Evolutionary conservation across 148 eudicot genomes (phyloP).

Genomic region (Nepenthes gracilis): DNA sequence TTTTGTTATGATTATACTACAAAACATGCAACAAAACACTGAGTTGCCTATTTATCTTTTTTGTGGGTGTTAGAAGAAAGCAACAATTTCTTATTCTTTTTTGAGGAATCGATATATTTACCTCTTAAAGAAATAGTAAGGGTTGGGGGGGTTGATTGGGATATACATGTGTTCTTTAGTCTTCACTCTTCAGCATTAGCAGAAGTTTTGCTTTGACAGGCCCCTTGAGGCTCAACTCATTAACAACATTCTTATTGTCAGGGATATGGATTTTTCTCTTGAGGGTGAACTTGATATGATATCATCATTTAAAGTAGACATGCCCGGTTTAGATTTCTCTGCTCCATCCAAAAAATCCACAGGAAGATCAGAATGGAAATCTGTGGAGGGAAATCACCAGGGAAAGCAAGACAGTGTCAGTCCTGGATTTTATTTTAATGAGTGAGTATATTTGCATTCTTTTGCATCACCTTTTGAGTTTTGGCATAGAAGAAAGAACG

Average conservation of each 20-base stretch:
- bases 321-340: conserved; percentile 68
- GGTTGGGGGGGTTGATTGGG: no score
- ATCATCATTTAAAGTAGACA: conserved; percentile 63
- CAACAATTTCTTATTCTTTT: no score
- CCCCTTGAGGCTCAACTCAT: background rate
- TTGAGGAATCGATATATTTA: no score
- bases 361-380: conserved; percentile 40
- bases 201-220: background rate
- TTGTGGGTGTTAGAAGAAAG: no score
- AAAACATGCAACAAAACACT: no score
- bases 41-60: no score
- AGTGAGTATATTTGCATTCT: conserved; percentile 27
- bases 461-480: background rate
- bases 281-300: conserved; percentile 67
- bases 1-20: no score
- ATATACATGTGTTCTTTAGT: no score
- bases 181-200: background rate
- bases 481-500: background rate
- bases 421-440: conserved; percentile 63
- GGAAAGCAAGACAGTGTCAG: conserved; percentile 34
- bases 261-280: conserved; percentile 85
- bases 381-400: conserved; percentile 25
- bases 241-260: conserved; percentile 13
- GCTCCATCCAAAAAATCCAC: conserved; percentile 40
- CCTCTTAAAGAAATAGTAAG: no score